Percentiles rank a stretch among this genome's conserved stretches.
Evolutionary conservation across 73 alveolate genomes (phyloP).

Genomic region (Urostyla sp.): DNA sequence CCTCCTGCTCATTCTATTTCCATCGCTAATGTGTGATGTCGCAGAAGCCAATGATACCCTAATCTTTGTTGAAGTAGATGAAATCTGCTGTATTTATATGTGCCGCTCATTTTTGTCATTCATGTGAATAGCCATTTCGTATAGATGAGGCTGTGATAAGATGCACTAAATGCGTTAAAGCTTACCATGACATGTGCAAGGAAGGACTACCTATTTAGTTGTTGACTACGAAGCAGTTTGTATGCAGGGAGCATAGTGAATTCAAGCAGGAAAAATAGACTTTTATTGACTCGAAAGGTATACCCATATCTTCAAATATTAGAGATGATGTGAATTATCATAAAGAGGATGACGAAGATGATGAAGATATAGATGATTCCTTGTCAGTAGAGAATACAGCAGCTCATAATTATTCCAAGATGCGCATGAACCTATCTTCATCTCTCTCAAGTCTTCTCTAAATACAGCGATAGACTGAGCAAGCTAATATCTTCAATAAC

Average conservation of each 20-base stretch:
- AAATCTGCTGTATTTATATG: conserved; percentile 42
- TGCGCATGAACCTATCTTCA: background rate
- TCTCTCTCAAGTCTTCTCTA: conserved; percentile 18
- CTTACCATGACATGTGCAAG: conserved; percentile 48
- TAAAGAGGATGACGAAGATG: conserved; percentile 3
- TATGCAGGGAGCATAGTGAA: conserved; percentile 8
- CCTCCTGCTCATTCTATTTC: conserved; percentile 7
- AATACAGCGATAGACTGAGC: conserved; percentile 11
- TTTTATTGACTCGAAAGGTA: background rate
- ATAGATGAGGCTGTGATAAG: conserved; percentile 17
- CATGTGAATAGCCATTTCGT: conserved; percentile 25
- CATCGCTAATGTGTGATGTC: background rate
- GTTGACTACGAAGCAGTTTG: conserved; percentile 20
- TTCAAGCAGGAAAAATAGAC: background rate
- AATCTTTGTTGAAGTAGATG: background rate
- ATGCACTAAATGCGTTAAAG: conserved; percentile 39
- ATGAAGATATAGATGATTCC: background rate
- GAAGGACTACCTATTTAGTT: background rate
- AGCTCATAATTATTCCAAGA: conserved; percentile 2
- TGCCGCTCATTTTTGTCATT: conserved; percentile 43
- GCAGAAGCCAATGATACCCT: conserved; percentile 8
- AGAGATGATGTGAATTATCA: background rate
- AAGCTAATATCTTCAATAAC: background rate
- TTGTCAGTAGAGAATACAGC: background rate
- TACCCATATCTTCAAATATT: background rate